Conservation (phyloP, 192 early-diverging fungal genomes). For the Linnemannia schmuckeri region DNA sequence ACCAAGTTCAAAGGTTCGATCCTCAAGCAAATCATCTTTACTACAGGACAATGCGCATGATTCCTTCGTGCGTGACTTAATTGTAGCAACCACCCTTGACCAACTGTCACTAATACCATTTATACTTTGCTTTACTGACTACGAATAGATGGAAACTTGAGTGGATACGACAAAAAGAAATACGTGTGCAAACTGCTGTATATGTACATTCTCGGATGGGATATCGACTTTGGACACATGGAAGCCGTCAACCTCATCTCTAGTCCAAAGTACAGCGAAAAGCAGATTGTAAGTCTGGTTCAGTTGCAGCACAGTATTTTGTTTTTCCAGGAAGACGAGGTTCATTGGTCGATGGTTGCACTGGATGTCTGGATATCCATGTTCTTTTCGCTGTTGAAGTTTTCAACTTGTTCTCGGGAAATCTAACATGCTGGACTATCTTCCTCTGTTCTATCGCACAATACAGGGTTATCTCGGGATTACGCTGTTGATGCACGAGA, state of each 20-base stretch:
- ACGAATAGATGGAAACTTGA: constrained; percentile 82
- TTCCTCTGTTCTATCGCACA: not conserved
- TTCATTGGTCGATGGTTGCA: constrained; percentile 8
- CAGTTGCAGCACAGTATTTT: not conserved
- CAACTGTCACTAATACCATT: not conserved
- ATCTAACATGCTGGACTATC: not conserved
- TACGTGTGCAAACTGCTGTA: constrained; percentile 99
- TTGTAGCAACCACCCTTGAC: too few relatives aligned
- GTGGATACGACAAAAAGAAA: constrained; percentile 99
- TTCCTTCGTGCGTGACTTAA: not conserved
- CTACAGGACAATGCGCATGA: not conserved
- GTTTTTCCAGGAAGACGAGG: not conserved
- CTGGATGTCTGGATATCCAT: not conserved
- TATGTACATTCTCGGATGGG: constrained; percentile 99
- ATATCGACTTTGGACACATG: constrained; percentile 98
- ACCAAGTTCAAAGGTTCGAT: constrained; percentile 95
- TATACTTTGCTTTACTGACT: not conserved
- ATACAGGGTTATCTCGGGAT: constrained; percentile 94
- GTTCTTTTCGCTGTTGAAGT: not conserved
- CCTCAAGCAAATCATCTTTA: not conserved
- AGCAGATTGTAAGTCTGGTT: constrained; percentile 87
- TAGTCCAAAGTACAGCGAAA: constrained; percentile 94
- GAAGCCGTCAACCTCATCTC: constrained; percentile 95
- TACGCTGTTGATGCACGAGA: constrained; percentile 91
- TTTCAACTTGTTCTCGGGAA: not conserved